Base-by-base conservation (phyloP, 2,329 filamentous ascomycete species). In the Sclerotinia nivalis region DNA sequence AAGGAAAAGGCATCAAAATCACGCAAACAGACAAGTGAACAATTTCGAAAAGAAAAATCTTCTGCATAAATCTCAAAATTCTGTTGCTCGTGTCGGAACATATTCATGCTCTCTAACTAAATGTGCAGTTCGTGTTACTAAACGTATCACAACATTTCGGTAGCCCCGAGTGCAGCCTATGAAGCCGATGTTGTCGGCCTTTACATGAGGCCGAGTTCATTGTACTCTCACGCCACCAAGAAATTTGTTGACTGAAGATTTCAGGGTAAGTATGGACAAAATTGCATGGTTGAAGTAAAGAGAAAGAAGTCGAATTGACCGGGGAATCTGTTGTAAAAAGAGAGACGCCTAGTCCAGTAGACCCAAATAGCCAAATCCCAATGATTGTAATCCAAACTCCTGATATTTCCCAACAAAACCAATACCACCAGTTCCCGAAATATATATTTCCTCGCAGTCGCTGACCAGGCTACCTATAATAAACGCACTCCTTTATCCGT, bases 101-200 rank as follows among this genome's bases (percentile, higher is more conserved):
- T n/a, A 50, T 7, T 50, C 60, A 50, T 37, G 9, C n/a, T 64
- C 22, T 40, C 31, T 25, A 22, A 10, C 20, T 25, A 22, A 13
- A 50, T 64, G 15, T 64, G 25, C 60, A 64, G 28, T 64, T 64
- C 31, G 61, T 64, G 47, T 22, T n/a, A 40, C 61, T 52, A 22
- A 47, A 52, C 52, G 15, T 64, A 52, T 52, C 61, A 50, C 61
- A 40, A 52, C 61, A 40, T 47, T 13, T 64, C 60, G 60, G 22
- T 50, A 31, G 45, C 31, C 60, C 60, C 60, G 45, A 64, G 45
- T 64, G 60, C 45, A 64, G 45, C 45, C 60, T 62, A n/a, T 62
- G 28, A 37, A 37, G 31, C 20, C 28, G 18, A 40, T 40, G n/a
- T 37, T 2, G 47, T 40, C 61, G 61, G 31, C 34, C 61, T 64